Evolutionary conservation across 176 grass and related monocot genomes (phyloP), one percentile per base, ranked within the genome.

Genomic region (Avena atlantica): DNA sequence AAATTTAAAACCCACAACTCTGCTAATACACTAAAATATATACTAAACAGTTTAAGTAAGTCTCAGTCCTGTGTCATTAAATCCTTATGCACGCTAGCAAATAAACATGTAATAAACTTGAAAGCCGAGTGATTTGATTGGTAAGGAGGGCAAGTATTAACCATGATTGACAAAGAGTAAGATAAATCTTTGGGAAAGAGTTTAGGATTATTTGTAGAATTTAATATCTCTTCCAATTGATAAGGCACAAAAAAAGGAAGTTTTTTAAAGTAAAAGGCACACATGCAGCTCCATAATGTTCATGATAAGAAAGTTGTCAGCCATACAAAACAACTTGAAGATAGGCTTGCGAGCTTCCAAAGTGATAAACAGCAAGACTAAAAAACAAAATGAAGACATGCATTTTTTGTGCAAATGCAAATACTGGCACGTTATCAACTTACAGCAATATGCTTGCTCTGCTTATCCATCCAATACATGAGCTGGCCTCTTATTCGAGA

Each of bases 391-490:
- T 13, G 12, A 68, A 88, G 16, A 16, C 7, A 59, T 55, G 14
- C 10, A 66, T 12, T 9, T 31, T 74, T 83, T 83, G n/a, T 70
- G 20, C 44, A 4, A 12, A 31, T 57, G 53, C 14, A 73, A 63
- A 76, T 69, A 82, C 78, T 78, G 65, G 34, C 23, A 73, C 87
- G 74, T 21, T 51, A 88, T 70, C 50, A 85, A 95, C 93, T 98
- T 91, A 98, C 97, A 85, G 94, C 84, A 86, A 96, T 86, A 78
- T 98, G 97, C 77, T 98, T 98, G 90, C 85, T 98, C 82, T 95
- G 93, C 83, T 98, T 98, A 24, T 98, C 97, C 89, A 98, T 96
- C 97, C 93, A 98, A 89, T 93, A 84, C 87, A 92, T 91, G 59
- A 98, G 91, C 57, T 85, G 90, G n/a, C n/a, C 85, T 88, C 93